Evolutionary conservation across 352 stramenopile species (phyloP).

Genomic region (Blastocystis sp.): DNA sequence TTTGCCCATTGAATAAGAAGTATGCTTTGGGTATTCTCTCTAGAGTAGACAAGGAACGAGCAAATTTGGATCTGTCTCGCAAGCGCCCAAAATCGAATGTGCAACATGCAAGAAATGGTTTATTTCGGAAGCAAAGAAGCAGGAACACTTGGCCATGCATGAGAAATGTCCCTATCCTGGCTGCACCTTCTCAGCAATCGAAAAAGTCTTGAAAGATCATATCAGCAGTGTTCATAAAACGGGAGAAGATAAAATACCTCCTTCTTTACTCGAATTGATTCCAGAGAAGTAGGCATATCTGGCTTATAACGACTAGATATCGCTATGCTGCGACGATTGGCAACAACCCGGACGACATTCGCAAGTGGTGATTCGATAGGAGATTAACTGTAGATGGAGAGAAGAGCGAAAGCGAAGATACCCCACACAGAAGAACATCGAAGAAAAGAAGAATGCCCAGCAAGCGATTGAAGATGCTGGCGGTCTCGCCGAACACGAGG

Average conservation of each 20-base stretch:
- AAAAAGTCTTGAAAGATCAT: conserved; percentile 48
- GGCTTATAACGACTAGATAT: background rate
- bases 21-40: background rate
- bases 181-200: conserved; percentile 38
- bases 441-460: conserved; percentile 10
- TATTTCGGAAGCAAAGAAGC: conserved; percentile 45
- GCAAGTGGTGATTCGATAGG: background rate
- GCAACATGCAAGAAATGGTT: conserved; percentile 58
- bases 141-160: conserved; percentile 40
- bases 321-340: conserved; percentile 33
- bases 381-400: conserved; percentile 34
- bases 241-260: background rate
- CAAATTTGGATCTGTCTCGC: background rate
- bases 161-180: conserved; percentile 38
- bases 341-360: conserved; percentile 50
- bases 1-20: conserved; percentile 49
- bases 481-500: background rate
- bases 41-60: background rate
- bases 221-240: conserved; percentile 31
- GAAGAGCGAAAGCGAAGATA: conserved; percentile 33
- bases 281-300: conserved; percentile 10
- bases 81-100: conserved; percentile 43
- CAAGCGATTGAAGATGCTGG: background rate
- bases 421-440: background rate
- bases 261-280: conserved; percentile 52